These are phyloP conservation scores for Punica granatum DNA, from an alignment of 345 rosid species.

Conservation along the genomic window DNA sequence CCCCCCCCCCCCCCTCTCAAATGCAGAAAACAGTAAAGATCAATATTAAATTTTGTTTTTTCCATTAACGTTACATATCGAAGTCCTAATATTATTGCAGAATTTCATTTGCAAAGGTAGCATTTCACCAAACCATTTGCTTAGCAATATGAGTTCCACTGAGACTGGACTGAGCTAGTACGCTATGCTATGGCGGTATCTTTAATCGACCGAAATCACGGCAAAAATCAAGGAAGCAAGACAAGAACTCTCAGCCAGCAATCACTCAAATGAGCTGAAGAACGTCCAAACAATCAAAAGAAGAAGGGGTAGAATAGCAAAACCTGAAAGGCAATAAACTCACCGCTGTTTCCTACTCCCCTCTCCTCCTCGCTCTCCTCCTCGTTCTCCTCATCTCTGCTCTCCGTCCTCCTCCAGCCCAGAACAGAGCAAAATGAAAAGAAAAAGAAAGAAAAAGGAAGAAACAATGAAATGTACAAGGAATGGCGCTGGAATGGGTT, in stretches of 20 bases:
- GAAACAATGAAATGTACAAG: too few relatives aligned
- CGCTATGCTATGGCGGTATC: background rate
- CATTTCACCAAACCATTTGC: background rate
- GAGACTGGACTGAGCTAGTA: background rate
- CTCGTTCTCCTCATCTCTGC: conserved; percentile 13
- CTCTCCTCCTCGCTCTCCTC: conserved; percentile 23
- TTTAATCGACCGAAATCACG: background rate
- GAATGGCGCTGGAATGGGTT: too few relatives aligned
- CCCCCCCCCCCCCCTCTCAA: too few relatives aligned
- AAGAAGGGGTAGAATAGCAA: background rate
- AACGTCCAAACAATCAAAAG: background rate
- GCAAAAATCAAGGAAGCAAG: background rate
- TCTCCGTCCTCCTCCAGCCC: conserved; percentile 19
- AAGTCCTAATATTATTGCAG: background rate
- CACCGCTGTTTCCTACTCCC: conserved; percentile 20
- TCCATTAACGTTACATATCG: too few relatives aligned
- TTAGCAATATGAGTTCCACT: background rate
- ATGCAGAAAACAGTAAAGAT: too few relatives aligned
- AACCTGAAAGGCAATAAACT: background rate
- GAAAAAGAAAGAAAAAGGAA: too few relatives aligned
- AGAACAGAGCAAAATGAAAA: too few relatives aligned
- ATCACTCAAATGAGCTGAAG: background rate
- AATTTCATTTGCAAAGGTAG: background rate
- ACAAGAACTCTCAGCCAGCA: background rate
- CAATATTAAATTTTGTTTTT: too few relatives aligned